Evolutionary conservation across 257 asterid genomes (phyloP).

Genomic region (Echites panduratus): DNA sequence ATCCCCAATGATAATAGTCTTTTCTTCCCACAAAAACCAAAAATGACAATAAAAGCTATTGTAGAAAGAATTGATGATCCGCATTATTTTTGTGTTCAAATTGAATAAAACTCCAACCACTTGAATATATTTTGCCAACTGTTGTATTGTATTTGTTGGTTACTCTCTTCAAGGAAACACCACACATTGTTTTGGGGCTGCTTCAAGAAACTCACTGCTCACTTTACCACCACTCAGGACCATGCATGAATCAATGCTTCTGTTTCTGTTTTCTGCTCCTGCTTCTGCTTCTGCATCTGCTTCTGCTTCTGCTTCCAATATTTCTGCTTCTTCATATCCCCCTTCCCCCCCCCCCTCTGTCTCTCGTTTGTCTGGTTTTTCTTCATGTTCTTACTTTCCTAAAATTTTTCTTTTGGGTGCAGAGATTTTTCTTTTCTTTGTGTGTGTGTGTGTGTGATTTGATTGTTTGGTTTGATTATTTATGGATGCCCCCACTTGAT

Average conservation of each 20-base stretch:
- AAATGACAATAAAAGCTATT: slow-evolving; percentile 9
- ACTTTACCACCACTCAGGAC: neutral
- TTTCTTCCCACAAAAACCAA: slow-evolving; percentile 11
- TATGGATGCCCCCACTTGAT: neutral
- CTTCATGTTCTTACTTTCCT: neutral
- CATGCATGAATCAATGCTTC: slow-evolving; percentile 4
- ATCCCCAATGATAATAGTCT: slow-evolving; percentile 4
- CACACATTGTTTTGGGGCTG: slow-evolving; percentile 8
- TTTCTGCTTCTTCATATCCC: too few species aligned
- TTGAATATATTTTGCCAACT: slow-evolving; percentile 18
- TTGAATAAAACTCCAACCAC: slow-evolving; percentile 13
- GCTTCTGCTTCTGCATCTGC: neutral
- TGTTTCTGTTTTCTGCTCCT: neutral
- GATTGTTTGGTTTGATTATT: neutral
- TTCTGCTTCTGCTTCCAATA: neutral
- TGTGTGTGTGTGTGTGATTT: neutral
- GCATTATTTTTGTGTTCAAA: neutral
- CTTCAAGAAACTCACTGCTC: slow-evolving; percentile 3
- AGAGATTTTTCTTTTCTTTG: neutral
- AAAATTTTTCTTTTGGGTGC: neutral
- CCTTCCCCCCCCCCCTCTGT: too few species aligned
- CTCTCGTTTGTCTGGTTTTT: too few species aligned
- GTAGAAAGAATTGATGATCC: neutral
- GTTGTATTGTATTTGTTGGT: slow-evolving; percentile 12
- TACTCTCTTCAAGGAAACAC: slow-evolving; percentile 13